phyloP scores from a whole-genome alignment of 768 basidiomycete genomes.

The Calocera viscosa region DNA sequence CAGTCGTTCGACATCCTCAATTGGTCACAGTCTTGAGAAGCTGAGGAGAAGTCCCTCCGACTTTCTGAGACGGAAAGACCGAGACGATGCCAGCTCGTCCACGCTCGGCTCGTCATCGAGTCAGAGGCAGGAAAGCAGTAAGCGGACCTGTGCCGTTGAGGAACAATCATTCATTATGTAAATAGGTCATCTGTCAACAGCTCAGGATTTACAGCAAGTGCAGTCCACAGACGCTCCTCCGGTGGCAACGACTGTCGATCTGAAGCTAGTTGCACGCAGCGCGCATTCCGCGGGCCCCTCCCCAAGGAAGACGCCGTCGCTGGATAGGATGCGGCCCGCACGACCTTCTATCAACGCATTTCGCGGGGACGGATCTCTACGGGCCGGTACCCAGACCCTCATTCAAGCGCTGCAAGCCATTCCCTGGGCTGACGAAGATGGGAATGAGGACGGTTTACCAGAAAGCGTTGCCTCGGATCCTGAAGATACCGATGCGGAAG shows the following conservation, averaged over 20 bases:
- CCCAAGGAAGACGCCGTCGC: background rate
- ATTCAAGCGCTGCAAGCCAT: slow-evolving; percentile 80
- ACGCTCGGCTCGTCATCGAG: slow-evolving; percentile 22
- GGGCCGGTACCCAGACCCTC: slow-evolving; percentile 74
- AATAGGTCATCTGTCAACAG: slow-evolving; percentile 29
- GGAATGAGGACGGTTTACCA: slow-evolving; percentile 51
- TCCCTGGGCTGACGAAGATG: slow-evolving; percentile 58
- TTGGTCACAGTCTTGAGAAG: slow-evolving; percentile 26
- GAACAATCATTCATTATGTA: background rate
- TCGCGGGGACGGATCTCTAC: slow-evolving; percentile 64
- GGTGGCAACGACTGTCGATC: background rate
- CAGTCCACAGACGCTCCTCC: slow-evolving; percentile 18
- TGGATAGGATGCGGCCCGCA: slow-evolving; percentile 14
- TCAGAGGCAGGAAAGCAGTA: background rate
- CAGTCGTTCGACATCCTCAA: slow-evolving; percentile 11
- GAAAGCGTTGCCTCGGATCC: background rate
- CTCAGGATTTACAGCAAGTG: slow-evolving; percentile 20
- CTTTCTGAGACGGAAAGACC: slow-evolving; percentile 40
- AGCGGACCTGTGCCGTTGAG: background rate
- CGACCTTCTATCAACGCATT: slow-evolving; percentile 43
- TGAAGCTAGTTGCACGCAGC: slow-evolving; percentile 32
- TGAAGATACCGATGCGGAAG: background rate
- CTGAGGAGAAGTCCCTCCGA: slow-evolving; percentile 25
- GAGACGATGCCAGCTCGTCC: slow-evolving; percentile 44
- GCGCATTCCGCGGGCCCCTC: slow-evolving; percentile 43